Evolutionary conservation across 202 grass and related monocot species (phyloP).

Genomic region (Eragrostis tef): DNA sequence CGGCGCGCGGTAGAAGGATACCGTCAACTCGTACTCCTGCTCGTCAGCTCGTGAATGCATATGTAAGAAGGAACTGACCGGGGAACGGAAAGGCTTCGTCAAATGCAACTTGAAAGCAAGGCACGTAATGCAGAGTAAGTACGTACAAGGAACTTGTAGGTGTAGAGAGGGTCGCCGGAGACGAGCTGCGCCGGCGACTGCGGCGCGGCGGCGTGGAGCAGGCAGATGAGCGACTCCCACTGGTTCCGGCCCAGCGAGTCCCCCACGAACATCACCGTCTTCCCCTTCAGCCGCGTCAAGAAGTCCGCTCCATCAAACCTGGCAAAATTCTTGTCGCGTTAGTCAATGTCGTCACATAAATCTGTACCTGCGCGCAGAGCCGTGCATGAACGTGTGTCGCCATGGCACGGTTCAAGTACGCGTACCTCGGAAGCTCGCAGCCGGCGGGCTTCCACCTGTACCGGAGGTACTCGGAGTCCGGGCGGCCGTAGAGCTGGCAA

Average conservation of each 20-base stretch:
- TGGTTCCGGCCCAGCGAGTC: conserved; percentile 91
- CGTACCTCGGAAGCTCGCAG: conserved; percentile 76
- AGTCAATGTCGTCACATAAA: not conserved
- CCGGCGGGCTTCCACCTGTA: conserved; percentile 73
- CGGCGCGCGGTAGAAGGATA: conserved; percentile 84
- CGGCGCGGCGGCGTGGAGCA: conserved; percentile 73
- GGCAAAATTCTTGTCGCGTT: not conserved
- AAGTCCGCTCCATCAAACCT: conserved; percentile 82
- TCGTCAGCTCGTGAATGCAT: not conserved
- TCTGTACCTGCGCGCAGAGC: not conserved
- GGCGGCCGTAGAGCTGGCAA: conserved; percentile 84
- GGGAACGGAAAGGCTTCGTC: too few species aligned
- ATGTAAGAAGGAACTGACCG: too few species aligned
- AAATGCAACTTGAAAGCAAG: too few species aligned
- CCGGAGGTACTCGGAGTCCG: conserved; percentile 78
- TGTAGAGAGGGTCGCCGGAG: conserved; percentile 75
- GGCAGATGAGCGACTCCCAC: conserved; percentile 91
- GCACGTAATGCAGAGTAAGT: not conserved
- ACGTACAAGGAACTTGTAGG: conserved; percentile 74
- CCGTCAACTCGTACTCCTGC: conserved; percentile 66
- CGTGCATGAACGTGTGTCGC: not conserved
- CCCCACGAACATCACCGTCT: conserved; percentile 95
- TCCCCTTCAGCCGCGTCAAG: conserved; percentile 78
- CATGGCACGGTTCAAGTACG: not conserved
- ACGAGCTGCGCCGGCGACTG: conserved; percentile 66